phyloP scores from a whole-genome alignment of 495 filamentous ascomycete genomes.

The Neurospora tetraspora region DNA sequence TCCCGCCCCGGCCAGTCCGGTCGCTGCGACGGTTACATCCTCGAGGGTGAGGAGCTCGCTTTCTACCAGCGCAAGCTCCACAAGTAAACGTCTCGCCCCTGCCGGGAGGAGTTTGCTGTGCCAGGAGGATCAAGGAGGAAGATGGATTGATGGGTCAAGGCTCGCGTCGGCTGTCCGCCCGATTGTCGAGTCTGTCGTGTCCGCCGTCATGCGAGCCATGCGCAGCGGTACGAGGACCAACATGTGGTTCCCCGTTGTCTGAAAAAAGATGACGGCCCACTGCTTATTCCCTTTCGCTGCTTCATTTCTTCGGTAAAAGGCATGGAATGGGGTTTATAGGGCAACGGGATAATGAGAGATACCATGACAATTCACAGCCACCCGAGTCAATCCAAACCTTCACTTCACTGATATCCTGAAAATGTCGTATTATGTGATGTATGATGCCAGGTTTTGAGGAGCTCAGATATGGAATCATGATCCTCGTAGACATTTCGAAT shows the following conservation, averaged over 20 bases:
- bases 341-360: conserved; percentile 23
- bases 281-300: conserved; percentile 18
- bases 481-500: neutral
- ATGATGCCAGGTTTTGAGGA: neutral
- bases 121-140: conserved; percentile 3
- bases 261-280: neutral
- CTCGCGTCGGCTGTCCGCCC: conserved; percentile 21
- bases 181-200: conserved; percentile 22
- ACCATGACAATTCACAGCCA: conserved; percentile 17
- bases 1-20: conserved; percentile 94
- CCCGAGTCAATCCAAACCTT: conserved; percentile 9
- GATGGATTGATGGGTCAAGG: conserved; percentile 8
- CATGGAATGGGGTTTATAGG: conserved; percentile 20
- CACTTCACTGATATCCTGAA: neutral
- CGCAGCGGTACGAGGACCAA: neutral
- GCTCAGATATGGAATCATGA: neutral
- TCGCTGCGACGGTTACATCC: conserved; percentile 91
- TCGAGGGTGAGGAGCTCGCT: conserved; percentile 97
- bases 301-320: conserved; percentile 20
- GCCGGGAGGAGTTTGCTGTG: conserved; percentile 1
- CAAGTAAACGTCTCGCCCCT: conserved; percentile 54
- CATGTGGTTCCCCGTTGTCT: neutral
- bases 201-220: conserved; percentile 4
- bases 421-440: neutral
- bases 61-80: conserved; percentile 99